Evolutionary conservation across 495 filamentous ascomycete genomes (phyloP), one percentile per base, ranked within the genome.

Genomic region (Trichoderma reesei): DNA sequence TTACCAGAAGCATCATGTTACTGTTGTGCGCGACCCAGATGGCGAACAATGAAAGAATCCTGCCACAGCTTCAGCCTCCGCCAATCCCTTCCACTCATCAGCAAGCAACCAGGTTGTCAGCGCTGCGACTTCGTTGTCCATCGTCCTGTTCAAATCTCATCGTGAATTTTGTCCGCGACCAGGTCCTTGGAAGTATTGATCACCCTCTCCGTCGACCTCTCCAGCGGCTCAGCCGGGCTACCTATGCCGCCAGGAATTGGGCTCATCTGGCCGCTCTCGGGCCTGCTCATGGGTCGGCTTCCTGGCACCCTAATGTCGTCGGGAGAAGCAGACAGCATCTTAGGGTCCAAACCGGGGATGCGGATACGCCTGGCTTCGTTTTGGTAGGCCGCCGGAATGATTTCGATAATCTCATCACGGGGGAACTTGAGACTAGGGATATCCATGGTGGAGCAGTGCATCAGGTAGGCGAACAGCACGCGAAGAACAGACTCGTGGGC

Each of bases 321-420:
- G 0, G 92, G 91, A 3, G 88, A 91, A 39, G 83, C 84, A 2
- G 89, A 88, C 3, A 78, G 73, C 13, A 72, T 72, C 54, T 66
- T 74, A 5, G 78, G 79, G 54, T 81, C 79, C 13, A 81, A 71
- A 10, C 79, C 79, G 11, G 78, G 78, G 31, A 81, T 71, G 67
- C 86, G 85, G 68, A 99, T 90, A 63, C 92, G 86, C 70, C 89
- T 91, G 18, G 92, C 89, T 72, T 91, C 88, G 73, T 99, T 99
- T 74, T 96, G 92, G 72, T 99, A 99, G 46, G 90, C 92, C 60
- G 92, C 90, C 2, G 95, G 95, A 63, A 99, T 96, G 64, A 99
- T 96, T 82, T 98, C 95, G 70, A 99, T 92, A 68, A 99, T 96
- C 72, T 98, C 91, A 72, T 99, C 88, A 10, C 95, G 88, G 11